A percentile compares a stretch with the other conserved stretches of the same genome.
These are phyloP conservation scores for Triticum urartu DNA, from an alignment of 176 grass and related monocot genomes.

Conservation along the genomic window DNA sequence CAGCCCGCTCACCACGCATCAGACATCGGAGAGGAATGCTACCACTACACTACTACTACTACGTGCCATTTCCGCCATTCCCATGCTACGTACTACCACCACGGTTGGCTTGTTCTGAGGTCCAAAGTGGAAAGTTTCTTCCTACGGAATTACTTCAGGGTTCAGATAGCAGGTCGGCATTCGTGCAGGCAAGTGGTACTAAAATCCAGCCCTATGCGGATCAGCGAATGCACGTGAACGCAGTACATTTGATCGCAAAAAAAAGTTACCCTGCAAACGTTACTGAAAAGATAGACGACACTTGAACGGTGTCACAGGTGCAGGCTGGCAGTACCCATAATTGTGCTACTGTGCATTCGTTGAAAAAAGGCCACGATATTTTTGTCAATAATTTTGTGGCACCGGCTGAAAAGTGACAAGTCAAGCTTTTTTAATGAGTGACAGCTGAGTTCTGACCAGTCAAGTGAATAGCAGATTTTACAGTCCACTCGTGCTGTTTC, in stretches of 20 bases:
- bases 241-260: neutral
- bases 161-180: neutral
- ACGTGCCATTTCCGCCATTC: neutral
- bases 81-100: too few species aligned
- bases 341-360: neutral
- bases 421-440: too few species aligned
- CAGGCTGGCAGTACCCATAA: neutral
- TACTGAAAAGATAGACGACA: neutral
- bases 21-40: neutral
- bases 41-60: too few species aligned
- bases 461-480: neutral
- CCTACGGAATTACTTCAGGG: neutral
- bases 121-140: neutral
- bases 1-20: neutral
- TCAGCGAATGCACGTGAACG: neutral
- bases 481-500: neutral
- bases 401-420: neutral
- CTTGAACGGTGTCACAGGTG: neutral
- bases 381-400: neutral
- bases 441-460: neutral
- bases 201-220: neutral
- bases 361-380: neutral
- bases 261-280: neutral
- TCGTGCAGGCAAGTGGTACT: neutral
- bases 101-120: neutral